Base-by-base conservation (phyloP, 2,329 filamentous ascomycete genomes). In the Fusarium sp. region DNA sequence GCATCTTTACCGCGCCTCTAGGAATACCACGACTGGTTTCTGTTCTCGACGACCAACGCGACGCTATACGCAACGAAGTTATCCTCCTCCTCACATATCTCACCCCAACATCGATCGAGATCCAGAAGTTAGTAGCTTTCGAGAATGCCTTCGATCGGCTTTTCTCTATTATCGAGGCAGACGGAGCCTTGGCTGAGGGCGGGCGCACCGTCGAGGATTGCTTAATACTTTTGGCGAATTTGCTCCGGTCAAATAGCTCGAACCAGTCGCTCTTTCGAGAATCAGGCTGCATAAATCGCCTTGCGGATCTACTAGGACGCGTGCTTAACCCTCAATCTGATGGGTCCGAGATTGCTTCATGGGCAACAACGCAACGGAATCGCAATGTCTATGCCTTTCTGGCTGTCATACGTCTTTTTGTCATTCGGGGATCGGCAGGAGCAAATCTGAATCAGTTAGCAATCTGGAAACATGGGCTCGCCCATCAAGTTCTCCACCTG, bases 261-360 rank as follows among this genome's bases (percentile, higher is more conserved):
- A 99, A 99, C 76, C 96, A 99, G 79, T 93, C 93, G 13, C 90
- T 95, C 59, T 98, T 99, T 79, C 88, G 95, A 59, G 96, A 99
- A 78, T 95, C 93, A 46, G 94, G 93, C 2, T 94, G 91, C 75
- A 89, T 97, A 16, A 86, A 87, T 23, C 90, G 90, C 72, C 83
- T 98, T 49, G 87, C 90, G 18, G 86, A 87, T 40, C 83, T 98
- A 34, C 83, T 97, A 21, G 85, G 87, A 74, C 85, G 87, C 69
- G 84, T 87, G 55, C 82, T 87, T 65, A 81, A 86, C 71, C 83
- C 86, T 60, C 81, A 84, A 59, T 84, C 85, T 41, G 82, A 85
- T 20, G 85, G 85, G 25, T 59, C 69, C n/a, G 88, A 90, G 66
- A 84, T 92, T 58, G 91, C 91, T 14, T 85, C 88, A 25, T 97